Percentiles rank a stretch among this genome's conserved stretches.
Conservation (phyloP, 495 filamentous ascomycete species). For the Extremus antarcticus region DNA sequence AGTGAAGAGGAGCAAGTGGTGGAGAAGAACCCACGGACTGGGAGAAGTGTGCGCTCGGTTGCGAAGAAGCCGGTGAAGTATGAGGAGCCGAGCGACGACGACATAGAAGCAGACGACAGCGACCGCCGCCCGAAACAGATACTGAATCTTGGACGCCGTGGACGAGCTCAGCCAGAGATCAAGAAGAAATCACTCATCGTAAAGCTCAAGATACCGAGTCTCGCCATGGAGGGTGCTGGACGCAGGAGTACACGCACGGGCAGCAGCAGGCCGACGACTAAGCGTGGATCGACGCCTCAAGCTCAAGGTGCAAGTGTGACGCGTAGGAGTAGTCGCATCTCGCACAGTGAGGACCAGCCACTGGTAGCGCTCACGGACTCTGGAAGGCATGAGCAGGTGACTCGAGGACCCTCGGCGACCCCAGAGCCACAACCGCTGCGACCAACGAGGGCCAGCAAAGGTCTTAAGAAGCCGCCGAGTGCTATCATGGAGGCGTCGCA, state of each 20-base stretch:
- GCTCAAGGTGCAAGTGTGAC: conserved; percentile 23
- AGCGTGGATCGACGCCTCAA: conserved; percentile 8
- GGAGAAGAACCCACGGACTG: conserved; percentile 54
- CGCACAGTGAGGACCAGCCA: conserved; percentile 47
- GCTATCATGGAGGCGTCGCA: conserved; percentile 40
- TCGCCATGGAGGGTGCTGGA: conserved; percentile 7
- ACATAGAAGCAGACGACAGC: conserved; percentile 33
- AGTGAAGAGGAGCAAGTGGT: conserved; percentile 53
- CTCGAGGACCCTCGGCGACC: conserved; percentile 50
- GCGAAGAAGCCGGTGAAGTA: conserved; percentile 40
- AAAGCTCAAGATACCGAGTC: conserved; percentile 23
- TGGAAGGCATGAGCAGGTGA: conserved; percentile 55
- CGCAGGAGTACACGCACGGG: conserved; percentile 5
- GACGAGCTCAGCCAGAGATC: neutral
- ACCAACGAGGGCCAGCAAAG: conserved; percentile 50
- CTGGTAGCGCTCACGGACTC: conserved; percentile 62
- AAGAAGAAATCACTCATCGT: conserved; percentile 25
- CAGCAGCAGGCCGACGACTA: conserved; percentile 14
- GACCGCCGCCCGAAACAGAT: conserved; percentile 10
- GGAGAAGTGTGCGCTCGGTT: conserved; percentile 56
- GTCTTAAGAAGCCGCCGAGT: conserved; percentile 48
- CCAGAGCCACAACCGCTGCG: conserved; percentile 47
- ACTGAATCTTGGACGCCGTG: neutral
- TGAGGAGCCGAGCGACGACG: conserved; percentile 31
- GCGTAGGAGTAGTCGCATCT: conserved; percentile 48